phyloP scores from a whole-genome alignment of 2,329 filamentous ascomycete genomes.

The Fusarium redolens region DNA sequence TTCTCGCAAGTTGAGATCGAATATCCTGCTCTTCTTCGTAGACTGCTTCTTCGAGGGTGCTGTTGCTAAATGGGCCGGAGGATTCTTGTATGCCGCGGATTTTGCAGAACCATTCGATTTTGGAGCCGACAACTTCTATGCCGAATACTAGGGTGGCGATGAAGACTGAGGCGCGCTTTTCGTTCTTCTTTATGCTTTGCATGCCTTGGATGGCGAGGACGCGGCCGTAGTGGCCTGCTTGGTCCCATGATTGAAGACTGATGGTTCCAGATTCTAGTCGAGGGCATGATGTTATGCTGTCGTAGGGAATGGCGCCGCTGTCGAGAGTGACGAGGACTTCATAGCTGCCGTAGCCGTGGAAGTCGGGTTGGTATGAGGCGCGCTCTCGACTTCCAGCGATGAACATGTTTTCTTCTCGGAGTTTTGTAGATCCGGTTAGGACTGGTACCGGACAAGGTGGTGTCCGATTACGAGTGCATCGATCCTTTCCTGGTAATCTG shows the following conservation, averaged over 20 bases:
- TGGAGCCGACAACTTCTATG: neutral
- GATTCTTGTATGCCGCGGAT: slow-evolving; percentile 9
- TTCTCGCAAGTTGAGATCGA: neutral
- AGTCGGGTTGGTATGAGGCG: neutral
- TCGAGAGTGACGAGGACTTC: slow-evolving; percentile 13
- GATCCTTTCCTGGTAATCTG: slow-evolving; percentile 13
- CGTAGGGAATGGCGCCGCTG: slow-evolving; percentile 9
- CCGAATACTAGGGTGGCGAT: slow-evolving; percentile 18
- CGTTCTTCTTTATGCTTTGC: slow-evolving; percentile 23
- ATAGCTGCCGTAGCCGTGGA: slow-evolving; percentile 5
- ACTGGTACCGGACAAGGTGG: slow-evolving; percentile 5
- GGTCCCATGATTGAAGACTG: slow-evolving; percentile 9
- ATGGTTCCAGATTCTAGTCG: slow-evolving; percentile 3
- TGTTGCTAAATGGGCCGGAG: neutral
- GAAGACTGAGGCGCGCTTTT: slow-evolving; percentile 20
- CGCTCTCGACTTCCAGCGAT: slow-evolving; percentile 21
- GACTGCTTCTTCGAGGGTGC: neutral
- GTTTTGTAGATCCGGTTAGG: slow-evolving; percentile 1
- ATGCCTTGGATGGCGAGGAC: slow-evolving; percentile 17
- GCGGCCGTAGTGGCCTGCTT: slow-evolving; percentile 7
- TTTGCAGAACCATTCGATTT: slow-evolving; percentile 21
- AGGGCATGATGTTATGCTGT: slow-evolving; percentile 10
- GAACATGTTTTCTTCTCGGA: slow-evolving; percentile 15
- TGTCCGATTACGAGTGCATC: slow-evolving; percentile 14
- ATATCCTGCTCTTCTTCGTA: slow-evolving; percentile 24